phyloP scores from a whole-genome alignment of 148 eudicot genomes.

The Camellia sinensis region DNA sequence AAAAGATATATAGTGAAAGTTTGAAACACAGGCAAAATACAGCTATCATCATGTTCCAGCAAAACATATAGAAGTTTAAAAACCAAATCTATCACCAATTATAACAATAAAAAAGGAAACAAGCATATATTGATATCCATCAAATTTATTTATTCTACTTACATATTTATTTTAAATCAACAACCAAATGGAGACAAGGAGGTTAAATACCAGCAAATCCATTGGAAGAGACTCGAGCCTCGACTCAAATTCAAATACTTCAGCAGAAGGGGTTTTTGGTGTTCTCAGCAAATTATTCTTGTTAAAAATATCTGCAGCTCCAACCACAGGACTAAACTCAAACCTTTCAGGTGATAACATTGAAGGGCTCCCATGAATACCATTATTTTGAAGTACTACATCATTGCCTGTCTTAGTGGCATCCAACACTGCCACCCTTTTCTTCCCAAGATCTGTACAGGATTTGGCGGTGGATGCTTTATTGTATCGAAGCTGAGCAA shows the following conservation, averaged over 20 bases:
- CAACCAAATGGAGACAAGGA: slow-evolving; percentile 9
- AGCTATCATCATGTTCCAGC: neutral
- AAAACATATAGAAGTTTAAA: neutral
- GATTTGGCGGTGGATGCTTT: slow-evolving; percentile 57
- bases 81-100: neutral
- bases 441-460: slow-evolving; percentile 81
- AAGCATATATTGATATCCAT: neutral
- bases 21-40: neutral
- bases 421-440: slow-evolving; percentile 60
- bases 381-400: slow-evolving; percentile 21
- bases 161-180: neutral
- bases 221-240: slow-evolving; percentile 88
- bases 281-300: slow-evolving; percentile 49
- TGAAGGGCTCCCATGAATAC: slow-evolving; percentile 30
- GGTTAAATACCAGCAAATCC: slow-evolving; percentile 71
- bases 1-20: neutral
- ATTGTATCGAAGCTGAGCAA: slow-evolving; percentile 70
- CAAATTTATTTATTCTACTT: neutral
- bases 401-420: slow-evolving; percentile 32
- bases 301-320: slow-evolving; percentile 31
- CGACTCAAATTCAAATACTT: slow-evolving; percentile 51
- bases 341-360: slow-evolving; percentile 61
- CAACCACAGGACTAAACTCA: slow-evolving; percentile 29
- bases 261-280: slow-evolving; percentile 70
- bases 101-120: neutral